Evolutionary conservation across 805 yeast genomes (phyloP).

Genomic region (Lipomyces yamanashiensis): DNA sequence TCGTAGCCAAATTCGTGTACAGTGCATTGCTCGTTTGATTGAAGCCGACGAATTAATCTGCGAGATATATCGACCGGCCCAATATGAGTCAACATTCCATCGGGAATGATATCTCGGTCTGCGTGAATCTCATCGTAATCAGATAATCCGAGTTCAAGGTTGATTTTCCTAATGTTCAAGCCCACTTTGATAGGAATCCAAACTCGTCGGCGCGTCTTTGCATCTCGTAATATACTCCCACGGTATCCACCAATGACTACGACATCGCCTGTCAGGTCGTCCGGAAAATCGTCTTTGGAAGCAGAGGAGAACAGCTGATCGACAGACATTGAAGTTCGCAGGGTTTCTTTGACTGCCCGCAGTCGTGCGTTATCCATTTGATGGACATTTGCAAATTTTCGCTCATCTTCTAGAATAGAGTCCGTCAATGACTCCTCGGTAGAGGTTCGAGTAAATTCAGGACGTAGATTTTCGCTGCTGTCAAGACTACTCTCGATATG

Average conservation of each 20-base stretch:
- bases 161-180: constrained; percentile 68
- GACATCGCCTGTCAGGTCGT: constrained; percentile 72
- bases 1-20: constrained; percentile 87
- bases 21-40: constrained; percentile 48
- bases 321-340: constrained; percentile 55
- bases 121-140: constrained; percentile 65
- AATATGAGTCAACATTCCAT: constrained; percentile 75
- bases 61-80: constrained; percentile 86
- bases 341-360: constrained; percentile 68
- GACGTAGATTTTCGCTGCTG: not conserved
- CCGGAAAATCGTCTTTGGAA: constrained; percentile 39
- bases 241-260: constrained; percentile 87
- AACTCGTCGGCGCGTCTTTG: constrained; percentile 63
- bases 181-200: constrained; percentile 93
- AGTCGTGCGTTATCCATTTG: constrained; percentile 69
- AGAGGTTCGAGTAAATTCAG: constrained; percentile 1
- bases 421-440: constrained; percentile 3
- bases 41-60: constrained; percentile 60
- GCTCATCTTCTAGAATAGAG: constrained; percentile 30
- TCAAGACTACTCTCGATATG: not conserved
- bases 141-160: constrained; percentile 72
- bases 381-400: constrained; percentile 51
- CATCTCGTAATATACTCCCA: constrained; percentile 76
- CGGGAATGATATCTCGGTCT: constrained; percentile 66
- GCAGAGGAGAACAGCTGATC: constrained; percentile 41